Conservation (phyloP, 257 asterid species). For the Fraxinus pennsylvanica region DNA sequence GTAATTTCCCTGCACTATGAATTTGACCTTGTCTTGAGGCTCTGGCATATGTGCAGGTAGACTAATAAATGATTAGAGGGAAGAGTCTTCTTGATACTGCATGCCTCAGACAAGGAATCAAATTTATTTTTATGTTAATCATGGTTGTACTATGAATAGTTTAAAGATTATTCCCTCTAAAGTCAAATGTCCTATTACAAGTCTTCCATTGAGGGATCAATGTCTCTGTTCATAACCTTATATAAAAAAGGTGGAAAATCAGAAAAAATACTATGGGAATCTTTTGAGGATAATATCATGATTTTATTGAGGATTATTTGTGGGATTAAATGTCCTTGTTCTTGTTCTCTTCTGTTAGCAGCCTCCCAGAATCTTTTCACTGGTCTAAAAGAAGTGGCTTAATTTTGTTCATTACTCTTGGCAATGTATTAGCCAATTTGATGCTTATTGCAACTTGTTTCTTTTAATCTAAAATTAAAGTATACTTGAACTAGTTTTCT, state of each 20-base stretch:
- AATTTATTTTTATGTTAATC: conserved; percentile 21
- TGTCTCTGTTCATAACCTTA: conserved; percentile 22
- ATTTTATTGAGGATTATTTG: conserved; percentile 13
- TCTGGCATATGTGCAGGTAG: conserved; percentile 15
- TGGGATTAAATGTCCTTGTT: conserved; percentile 5
- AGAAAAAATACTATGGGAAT: conserved; percentile 38
- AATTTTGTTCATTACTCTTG: conserved; percentile 12
- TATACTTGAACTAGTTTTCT: not conserved
- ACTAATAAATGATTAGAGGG: not conserved
- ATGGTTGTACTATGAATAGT: conserved; percentile 10
- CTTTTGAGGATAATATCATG: conserved; percentile 25
- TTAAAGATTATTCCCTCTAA: conserved; percentile 27
- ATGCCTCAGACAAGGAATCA: conserved; percentile 27
- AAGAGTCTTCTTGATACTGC: conserved; percentile 15
- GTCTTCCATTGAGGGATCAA: conserved; percentile 27
- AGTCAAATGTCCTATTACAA: conserved; percentile 33
- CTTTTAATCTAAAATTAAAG: not conserved
- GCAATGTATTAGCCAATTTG: not conserved
- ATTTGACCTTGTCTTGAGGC: not conserved
- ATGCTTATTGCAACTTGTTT: not conserved
- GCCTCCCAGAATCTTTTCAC: conserved; percentile 20
- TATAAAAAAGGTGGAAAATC: conserved; percentile 35
- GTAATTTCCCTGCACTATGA: not conserved
- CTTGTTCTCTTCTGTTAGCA: not conserved
- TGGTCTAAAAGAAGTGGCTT: not conserved